phyloP scores from a whole-genome alignment of 352 stramenopile genomes.

The Globisporangium alternatum region DNA sequence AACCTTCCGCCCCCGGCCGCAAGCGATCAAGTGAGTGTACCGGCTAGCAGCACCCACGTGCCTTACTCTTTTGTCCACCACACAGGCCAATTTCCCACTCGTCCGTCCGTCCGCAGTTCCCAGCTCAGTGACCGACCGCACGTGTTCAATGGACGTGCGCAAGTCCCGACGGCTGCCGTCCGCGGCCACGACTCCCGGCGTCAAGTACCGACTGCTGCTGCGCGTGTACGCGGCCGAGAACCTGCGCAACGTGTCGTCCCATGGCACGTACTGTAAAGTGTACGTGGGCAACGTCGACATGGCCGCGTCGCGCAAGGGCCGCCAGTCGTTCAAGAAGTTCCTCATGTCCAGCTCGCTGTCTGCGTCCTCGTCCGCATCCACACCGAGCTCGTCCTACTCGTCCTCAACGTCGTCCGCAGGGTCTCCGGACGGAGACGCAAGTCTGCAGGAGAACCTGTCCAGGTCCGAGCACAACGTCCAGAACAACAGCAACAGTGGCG shows the following conservation, averaged over 20 bases:
- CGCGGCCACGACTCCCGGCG: not conserved
- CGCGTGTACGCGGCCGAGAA: constrained; percentile 62
- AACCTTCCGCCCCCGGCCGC: not conserved
- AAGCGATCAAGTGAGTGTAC: not conserved
- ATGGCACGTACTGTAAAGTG: constrained; percentile 72
- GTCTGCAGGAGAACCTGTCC: constrained; percentile 3
- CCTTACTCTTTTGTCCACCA: not conserved
- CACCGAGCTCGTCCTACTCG: constrained; percentile 5
- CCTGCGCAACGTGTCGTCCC: constrained; percentile 59
- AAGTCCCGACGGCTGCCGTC: constrained; percentile 13
- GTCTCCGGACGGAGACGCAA: constrained; percentile 3
- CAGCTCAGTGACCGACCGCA: not conserved
- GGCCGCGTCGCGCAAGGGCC: constrained; percentile 21
- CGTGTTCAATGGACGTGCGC: constrained; percentile 16
- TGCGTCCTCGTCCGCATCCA: constrained; percentile 16
- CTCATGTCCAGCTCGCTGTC: constrained; percentile 9
- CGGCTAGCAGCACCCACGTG: not conserved
- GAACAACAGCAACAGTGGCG: not conserved
- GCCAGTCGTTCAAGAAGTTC: constrained; percentile 23
- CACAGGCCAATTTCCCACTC: not conserved
- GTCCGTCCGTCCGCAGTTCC: not conserved
- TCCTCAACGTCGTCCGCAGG: not conserved
- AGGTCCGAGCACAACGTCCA: not conserved
- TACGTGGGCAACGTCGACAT: constrained; percentile 59
- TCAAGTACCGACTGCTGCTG: constrained; percentile 46